Percentiles rank a stretch among this genome's conserved stretches.
Conservation (phyloP, 176 grass and related monocot genomes). For the Musa itinerans region DNA sequence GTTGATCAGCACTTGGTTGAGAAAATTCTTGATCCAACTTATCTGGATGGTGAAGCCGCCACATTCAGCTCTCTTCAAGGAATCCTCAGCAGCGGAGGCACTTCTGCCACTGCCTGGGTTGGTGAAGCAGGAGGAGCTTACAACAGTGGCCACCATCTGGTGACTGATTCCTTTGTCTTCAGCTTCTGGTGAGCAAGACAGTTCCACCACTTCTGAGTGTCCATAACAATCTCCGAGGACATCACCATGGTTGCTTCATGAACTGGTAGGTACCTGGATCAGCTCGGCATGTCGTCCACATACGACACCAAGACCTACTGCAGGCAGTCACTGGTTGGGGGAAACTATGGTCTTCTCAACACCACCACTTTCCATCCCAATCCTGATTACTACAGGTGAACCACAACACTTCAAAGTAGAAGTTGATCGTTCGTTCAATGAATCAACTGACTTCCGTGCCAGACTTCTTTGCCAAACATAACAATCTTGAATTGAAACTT, state of each 20-base stretch:
- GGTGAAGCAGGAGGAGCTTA: constrained; percentile 85
- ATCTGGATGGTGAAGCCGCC: constrained; percentile 43
- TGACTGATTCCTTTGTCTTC: constrained; percentile 82
- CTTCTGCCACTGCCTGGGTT: constrained; percentile 57
- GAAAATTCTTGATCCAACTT: constrained; percentile 61
- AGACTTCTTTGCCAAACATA: not conserved
- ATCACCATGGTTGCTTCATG: not conserved
- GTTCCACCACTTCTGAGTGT: no score
- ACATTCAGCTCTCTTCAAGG: constrained; percentile 50
- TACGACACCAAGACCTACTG: constrained; percentile 72
- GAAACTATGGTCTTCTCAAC: constrained; percentile 74
- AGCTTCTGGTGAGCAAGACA: constrained; percentile 65
- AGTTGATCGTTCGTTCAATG: not conserved
- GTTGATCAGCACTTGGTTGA: constrained; percentile 56
- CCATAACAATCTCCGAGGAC: no score
- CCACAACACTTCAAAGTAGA: not conserved
- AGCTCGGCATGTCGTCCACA: constrained; percentile 66
- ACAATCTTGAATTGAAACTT: not conserved
- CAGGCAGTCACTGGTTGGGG: constrained; percentile 61
- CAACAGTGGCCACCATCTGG: constrained; percentile 87
- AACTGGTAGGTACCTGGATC: constrained; percentile 64
- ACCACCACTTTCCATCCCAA: constrained; percentile 76
- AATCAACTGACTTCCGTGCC: not conserved
- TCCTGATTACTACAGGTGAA: constrained; percentile 82
- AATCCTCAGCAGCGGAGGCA: constrained; percentile 43